Evolutionary conservation across 768 basidiomycete genomes (phyloP), one percentile per base, ranked within the genome.

Genomic region (Hortiboletus flavorubellus): DNA sequence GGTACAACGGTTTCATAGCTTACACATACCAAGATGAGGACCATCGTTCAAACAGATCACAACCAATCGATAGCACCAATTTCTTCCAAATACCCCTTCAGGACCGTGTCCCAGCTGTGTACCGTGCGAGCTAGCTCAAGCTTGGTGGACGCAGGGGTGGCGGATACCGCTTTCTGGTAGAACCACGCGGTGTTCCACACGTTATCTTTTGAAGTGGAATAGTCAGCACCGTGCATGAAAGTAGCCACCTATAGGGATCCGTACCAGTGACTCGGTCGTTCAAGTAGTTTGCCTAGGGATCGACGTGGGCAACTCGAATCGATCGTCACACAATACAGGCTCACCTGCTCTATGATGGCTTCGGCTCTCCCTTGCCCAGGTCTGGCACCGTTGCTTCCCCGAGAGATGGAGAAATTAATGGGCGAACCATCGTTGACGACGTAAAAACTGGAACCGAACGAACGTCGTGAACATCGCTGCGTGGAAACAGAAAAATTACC

Each of bases 181-280:
- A 39, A 55, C 56, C 53, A 57, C 42, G 9, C 2, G 16, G 56
- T 57, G 53, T 57, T 57, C 56, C 55, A 56, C 23, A 43, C 45
- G 16, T 56, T 53, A 40, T 56, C 54, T 55, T 31, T 29, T 33
- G 18, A 46, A 33, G 37, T 38, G n/a, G 37, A 5, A 21, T 14
- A 5, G 8, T 48, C 8, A 38, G 21, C 23, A 43, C 16, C n/a
- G 37, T n/a, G 40, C 12, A 48, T 29, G 7, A 10, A 26, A 48
- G 5, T 9, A 7, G 6, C 16, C 18, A 11, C 6, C 0, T 40
- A 7, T 6, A 37, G 18, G 14, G 8, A 31, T 14, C 3, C n/a
- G 8, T 40, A 55, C 54, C 54, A 2, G 54, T 52, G 21, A 52
- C 18, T 18, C 44, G 1, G 7, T 55, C 42, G 14, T 52, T 55